These are phyloP conservation scores for Xylaria intraflava DNA, from an alignment of 495 filamentous ascomycete species.

Conservation along the genomic window DNA sequence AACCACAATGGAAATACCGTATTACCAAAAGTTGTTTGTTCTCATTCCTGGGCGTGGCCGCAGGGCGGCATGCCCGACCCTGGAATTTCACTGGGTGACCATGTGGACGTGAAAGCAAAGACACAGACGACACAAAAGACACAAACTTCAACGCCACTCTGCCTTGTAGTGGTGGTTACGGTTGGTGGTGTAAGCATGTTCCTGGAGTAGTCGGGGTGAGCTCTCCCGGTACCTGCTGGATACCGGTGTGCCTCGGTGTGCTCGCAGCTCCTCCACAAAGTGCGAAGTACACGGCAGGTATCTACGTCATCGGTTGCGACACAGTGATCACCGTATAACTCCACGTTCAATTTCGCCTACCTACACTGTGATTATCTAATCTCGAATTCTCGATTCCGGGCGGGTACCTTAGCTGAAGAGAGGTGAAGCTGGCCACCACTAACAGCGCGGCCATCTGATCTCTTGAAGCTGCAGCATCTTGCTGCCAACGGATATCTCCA, in stretches of 20 bases:
- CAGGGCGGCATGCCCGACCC: not conserved
- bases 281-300: too few species aligned
- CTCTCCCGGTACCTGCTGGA: too few species aligned
- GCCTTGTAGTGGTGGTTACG: too few species aligned
- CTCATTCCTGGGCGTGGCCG: conserved; percentile 2
- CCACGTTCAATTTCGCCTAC: too few species aligned
- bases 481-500: too few species aligned
- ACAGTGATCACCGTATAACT: not conserved
- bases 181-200: too few species aligned
- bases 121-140: too few species aligned
- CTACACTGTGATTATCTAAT: conserved; percentile 1
- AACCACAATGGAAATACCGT: not conserved
- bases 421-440: not conserved
- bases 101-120: not conserved
- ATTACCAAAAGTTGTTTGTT: not conserved
- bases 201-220: too few species aligned
- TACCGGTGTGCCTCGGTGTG: too few species aligned
- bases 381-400: not conserved
- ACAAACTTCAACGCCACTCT: too few species aligned
- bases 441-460: too few species aligned
- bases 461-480: not conserved
- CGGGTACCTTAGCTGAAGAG: not conserved
- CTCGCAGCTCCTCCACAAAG: too few species aligned
- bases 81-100: not conserved
- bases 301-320: not conserved